Percentiles rank a stretch among this genome's conserved stretches.
Conservation (phyloP, 23 red algal genomes). For the Gracilariopsis chorda region DNA sequence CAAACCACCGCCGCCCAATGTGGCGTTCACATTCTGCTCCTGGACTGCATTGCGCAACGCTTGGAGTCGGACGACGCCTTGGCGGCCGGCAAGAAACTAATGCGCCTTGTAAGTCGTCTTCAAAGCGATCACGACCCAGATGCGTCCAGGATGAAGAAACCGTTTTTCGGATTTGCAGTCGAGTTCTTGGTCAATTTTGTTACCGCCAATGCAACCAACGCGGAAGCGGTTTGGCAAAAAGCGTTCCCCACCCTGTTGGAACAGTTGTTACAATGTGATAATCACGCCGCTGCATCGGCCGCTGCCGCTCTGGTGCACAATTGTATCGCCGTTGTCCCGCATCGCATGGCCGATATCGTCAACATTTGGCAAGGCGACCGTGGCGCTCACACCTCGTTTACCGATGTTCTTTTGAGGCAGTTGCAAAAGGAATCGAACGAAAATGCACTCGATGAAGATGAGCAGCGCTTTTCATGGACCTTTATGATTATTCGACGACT, state of each 20-base stretch:
- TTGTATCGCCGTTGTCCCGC: slow-evolving; percentile 56
- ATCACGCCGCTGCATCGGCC: slow-evolving; percentile 40
- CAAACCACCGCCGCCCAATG: slow-evolving; percentile 17
- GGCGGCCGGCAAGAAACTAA: neutral
- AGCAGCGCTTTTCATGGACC: slow-evolving; percentile 51
- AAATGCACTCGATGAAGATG: slow-evolving; percentile 21
- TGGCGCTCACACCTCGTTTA: neutral
- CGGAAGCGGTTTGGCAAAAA: slow-evolving; percentile 47
- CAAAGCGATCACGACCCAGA: neutral
- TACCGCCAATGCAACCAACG: slow-evolving; percentile 56
- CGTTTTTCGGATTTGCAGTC: slow-evolving; percentile 70
- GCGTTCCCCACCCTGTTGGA: slow-evolving; percentile 32
- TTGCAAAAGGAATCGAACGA: neutral
- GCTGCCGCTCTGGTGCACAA: slow-evolving; percentile 62
- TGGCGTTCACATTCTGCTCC: slow-evolving; percentile 41
- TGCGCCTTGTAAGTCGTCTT: neutral
- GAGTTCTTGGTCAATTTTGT: slow-evolving; percentile 72
- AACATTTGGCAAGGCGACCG: slow-evolving; percentile 13
- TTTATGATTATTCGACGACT: slow-evolving; percentile 56
- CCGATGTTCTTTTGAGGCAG: neutral
- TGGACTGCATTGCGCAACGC: slow-evolving; percentile 7
- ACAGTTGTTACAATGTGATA: slow-evolving; percentile 41
- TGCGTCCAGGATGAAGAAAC: slow-evolving; percentile 8
- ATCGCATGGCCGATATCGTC: slow-evolving; percentile 56
- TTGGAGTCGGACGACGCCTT: neutral